Base-by-base conservation (phyloP, 371 early-diverging fungal genomes). In the Parasitella parasitica region DNA sequence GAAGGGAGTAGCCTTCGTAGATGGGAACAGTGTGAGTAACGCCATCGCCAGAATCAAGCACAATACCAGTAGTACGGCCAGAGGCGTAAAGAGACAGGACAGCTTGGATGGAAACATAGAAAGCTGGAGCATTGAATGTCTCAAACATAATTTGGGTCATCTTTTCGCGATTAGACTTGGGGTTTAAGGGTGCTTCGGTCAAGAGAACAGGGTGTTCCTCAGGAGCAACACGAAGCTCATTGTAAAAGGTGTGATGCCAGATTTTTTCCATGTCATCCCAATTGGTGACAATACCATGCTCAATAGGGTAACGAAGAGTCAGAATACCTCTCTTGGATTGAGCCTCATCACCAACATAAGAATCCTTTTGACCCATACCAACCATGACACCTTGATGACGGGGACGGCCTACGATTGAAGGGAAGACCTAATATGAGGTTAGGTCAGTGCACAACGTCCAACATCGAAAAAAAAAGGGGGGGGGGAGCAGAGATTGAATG, bases 231-330 rank as follows among this genome's bases (percentile, higher is more conserved):
- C 89, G 89, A 70, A 89, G 81, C 73, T 89, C 89, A 73, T 89
- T 90, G 80, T 89, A 91, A 86, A 97, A 97, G 69, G 99, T 98
- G 87, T 99, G 99, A 82, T 99, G 99, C 97, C 99, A 99, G 77
- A 99, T 99, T 87, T 99, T 99, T 86, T 99, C 99, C 99, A 99
- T 99, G 77, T 98, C 97, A 74, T 99, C 99, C 99, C 99, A 99
- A 94, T 99, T 97, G 86, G 94, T 97, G 36, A 99, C 99, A 79
- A 99, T 98, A 86, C 99, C 99, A 90, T 99, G 99, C 82, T 99
- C 99, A 80, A 99, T 99, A 63, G 99, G 99, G 81, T 99, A 99
- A 81, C 95, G 97, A 63, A 99, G 91, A 43, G 97, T 94, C 64
- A 99, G 86, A 74, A 99, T 96, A 91, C 99, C 99, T 81, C 99